phyloP scores from a whole-genome alignment of 2,329 filamentous ascomycete species.

The Fusarium sp. region DNA sequence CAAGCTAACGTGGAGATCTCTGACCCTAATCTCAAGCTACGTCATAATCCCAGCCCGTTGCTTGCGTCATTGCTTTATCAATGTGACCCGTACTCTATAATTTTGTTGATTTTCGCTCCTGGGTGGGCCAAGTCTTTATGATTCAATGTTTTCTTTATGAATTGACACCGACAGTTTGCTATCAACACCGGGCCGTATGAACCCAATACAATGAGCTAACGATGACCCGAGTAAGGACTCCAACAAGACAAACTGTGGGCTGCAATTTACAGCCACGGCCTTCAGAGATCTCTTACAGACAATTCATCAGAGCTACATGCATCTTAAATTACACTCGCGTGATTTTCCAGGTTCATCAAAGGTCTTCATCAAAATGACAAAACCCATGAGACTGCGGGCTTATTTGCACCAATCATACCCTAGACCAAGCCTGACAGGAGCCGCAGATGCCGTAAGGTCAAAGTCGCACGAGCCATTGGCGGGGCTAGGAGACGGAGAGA shows the following conservation, averaged over 20 bases:
- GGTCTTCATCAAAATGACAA: background rate
- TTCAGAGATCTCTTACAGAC: background rate
- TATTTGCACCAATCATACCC: constrained; percentile 32
- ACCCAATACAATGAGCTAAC: background rate
- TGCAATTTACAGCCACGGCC: background rate
- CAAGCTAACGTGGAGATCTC: background rate
- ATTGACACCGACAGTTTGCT: background rate
- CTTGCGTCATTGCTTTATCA: constrained; percentile 25
- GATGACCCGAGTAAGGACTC: background rate
- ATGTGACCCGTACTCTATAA: constrained; percentile 1
- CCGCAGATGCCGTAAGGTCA: constrained; percentile 28
- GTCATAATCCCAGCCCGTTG: constrained; percentile 9
- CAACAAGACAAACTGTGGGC: background rate
- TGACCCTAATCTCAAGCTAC: constrained; percentile 1
- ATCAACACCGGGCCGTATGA: background rate
- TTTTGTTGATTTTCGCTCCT: background rate
- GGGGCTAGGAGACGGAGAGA: constrained; percentile 32
- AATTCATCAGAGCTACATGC: background rate
- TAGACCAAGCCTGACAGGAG: constrained; percentile 13
- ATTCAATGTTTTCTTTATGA: background rate
- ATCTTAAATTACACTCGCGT: constrained; percentile 8
- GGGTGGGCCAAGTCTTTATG: background rate
- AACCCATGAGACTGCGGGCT: constrained; percentile 3
- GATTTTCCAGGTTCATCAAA: background rate
- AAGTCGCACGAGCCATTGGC: constrained; percentile 28